Percentiles rank a stretch among this genome's conserved stretches.
Conservation (phyloP, 192 early-diverging fungal species). For the Mortierella claussenii region DNA sequence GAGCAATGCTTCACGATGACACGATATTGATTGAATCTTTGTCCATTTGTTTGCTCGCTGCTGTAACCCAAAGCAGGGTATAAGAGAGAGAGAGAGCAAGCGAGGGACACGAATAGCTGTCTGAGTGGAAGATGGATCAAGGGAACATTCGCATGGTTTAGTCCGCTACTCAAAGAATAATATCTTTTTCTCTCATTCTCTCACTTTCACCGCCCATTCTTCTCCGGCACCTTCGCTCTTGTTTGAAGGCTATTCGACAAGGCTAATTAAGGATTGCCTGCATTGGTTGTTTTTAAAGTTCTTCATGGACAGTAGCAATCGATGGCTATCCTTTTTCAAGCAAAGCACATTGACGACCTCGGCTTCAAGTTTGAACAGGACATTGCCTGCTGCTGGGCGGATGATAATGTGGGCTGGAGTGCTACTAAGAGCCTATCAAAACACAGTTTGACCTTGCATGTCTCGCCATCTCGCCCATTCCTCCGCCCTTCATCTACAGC, state of each 20-base stretch:
- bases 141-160: too few species aligned
- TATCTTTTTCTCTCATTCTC: too few species aligned
- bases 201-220: too few species aligned
- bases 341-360: too few species aligned
- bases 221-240: too few species aligned
- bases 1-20: constrained; percentile 30
- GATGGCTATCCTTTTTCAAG: too few species aligned
- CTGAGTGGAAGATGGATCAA: too few species aligned
- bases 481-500: not conserved
- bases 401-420: not conserved
- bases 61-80: too few species aligned
- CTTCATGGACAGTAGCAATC: not conserved
- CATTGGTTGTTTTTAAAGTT: not conserved
- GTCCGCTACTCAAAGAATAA: too few species aligned
- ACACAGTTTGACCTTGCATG: constrained; percentile 26
- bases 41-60: constrained; percentile 24
- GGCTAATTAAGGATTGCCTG: not conserved
- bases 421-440: constrained; percentile 28
- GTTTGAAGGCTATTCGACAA: not conserved
- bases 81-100: not conserved
- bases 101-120: too few species aligned
- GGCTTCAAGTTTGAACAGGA: too few species aligned
- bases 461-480: constrained; percentile 18
- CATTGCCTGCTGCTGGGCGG: not conserved
- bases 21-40: constrained; percentile 41